These are phyloP conservation scores for Ascocoryne sarcoides DNA, from an alignment of 2,329 filamentous ascomycete species.

Conservation along the genomic window DNA sequence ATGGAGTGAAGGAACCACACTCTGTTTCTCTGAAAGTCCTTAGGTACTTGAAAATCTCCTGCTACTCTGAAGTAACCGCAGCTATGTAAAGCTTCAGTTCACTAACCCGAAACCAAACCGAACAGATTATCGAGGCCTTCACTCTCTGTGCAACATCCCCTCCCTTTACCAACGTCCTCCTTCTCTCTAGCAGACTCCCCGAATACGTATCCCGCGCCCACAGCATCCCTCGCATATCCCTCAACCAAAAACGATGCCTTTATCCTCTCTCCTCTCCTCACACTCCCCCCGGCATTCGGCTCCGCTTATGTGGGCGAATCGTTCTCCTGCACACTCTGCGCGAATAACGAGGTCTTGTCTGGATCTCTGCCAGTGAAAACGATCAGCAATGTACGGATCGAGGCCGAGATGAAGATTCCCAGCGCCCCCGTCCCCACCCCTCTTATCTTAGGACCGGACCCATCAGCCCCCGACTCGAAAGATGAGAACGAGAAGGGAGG, in stretches of 20 bases:
- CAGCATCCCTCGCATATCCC: constrained; percentile 69
- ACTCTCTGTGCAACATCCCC: constrained; percentile 60
- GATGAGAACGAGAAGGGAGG: constrained; percentile 8
- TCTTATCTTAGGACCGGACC: constrained; percentile 43
- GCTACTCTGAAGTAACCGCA: constrained; percentile 4
- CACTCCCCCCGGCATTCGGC: constrained; percentile 83
- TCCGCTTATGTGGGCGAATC: constrained; percentile 93
- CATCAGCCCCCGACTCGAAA: constrained; percentile 10
- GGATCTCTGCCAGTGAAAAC: constrained; percentile 29
- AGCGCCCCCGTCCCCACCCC: constrained; percentile 49
- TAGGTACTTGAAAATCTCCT: constrained; percentile 36
- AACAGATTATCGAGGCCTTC: constrained; percentile 72
- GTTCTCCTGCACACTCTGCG: constrained; percentile 89
- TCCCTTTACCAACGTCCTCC: constrained; percentile 33
- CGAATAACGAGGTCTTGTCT: constrained; percentile 70
- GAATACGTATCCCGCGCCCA: constrained; percentile 29
- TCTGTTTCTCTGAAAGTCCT: constrained; percentile 71
- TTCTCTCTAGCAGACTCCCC: constrained; percentile 32
- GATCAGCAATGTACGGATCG: constrained; percentile 71
- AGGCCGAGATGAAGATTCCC: constrained; percentile 93
- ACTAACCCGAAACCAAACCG: too few relatives aligned
- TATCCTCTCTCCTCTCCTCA: constrained; percentile 57
- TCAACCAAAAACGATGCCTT: constrained; percentile 37
- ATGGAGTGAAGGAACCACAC: constrained; percentile 60
- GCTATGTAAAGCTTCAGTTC: too few relatives aligned